These are phyloP conservation scores for Rhizopus delemar DNA, from an alignment of 371 early-diverging fungal species.

Conservation along the genomic window DNA sequence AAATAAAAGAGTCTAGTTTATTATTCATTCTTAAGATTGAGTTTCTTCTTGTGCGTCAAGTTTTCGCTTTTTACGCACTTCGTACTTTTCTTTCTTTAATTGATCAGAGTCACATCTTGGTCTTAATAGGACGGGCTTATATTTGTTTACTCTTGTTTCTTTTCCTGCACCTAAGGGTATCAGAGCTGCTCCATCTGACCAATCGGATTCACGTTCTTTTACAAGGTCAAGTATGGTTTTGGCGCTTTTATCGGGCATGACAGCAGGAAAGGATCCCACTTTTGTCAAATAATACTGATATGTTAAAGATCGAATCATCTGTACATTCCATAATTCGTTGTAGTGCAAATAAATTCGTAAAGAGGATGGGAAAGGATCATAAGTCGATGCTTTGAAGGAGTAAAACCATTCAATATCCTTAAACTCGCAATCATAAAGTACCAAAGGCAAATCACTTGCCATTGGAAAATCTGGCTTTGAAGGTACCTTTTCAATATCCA, in stretches of 20 bases:
- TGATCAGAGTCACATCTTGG: conserved; percentile 49
- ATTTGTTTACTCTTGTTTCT: conserved; percentile 28
- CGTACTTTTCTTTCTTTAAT: conserved; percentile 46
- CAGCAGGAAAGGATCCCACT: conserved; percentile 18
- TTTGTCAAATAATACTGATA: conserved; percentile 31
- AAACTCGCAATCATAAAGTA: conserved; percentile 88
- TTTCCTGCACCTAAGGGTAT: conserved; percentile 44
- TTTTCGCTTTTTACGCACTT: conserved; percentile 41
- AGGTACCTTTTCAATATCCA: conserved; percentile 36
- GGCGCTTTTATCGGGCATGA: conserved; percentile 18
- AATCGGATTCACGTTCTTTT: conserved; percentile 5
- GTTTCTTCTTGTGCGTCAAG: conserved; percentile 12
- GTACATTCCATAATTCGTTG: conserved; percentile 54
- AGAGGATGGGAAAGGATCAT: conserved; percentile 34
- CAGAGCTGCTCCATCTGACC: conserved; percentile 10
- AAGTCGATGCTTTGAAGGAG: conserved; percentile 17
- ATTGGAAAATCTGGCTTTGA: conserved; percentile 48
- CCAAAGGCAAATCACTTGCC: conserved; percentile 87
- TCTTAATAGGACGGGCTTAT: conserved; percentile 32
- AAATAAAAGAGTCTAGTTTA: background rate
- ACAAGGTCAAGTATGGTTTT: conserved; percentile 17
- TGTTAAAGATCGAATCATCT: conserved; percentile 52
- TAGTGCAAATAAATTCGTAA: conserved; percentile 47
- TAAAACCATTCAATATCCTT: conserved; percentile 59
- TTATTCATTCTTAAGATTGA: background rate